Base-by-base conservation (phyloP, 768 basidiomycete species). In the Pisolithus microcarpus region DNA sequence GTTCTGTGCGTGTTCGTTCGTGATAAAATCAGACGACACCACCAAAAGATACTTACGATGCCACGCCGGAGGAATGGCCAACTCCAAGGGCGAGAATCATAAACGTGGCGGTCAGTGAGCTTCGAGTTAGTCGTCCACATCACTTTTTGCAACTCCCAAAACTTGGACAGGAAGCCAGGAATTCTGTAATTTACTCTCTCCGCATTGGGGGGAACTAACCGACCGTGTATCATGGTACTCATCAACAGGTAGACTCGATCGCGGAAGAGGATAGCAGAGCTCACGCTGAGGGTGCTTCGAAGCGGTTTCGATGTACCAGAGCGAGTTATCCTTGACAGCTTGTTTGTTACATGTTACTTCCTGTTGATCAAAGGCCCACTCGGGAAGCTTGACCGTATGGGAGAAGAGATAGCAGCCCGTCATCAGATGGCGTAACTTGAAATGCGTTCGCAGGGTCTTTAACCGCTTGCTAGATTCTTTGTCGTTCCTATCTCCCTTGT, bases 301-400 rank as follows among this genome's bases (percentile, higher is more conserved):
- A 19, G 87, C 79, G 2, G 92, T 96, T 73, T 99, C 96, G 38
- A 97, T 72, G 59, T 80, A 91, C 96, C 96, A 98, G 53, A 98
- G 64, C 30, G 92, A 93, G 67, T 98, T 98, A 2, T 76, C 78
- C 65, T 72, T 78, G 23, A 86, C 86, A 11, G 96, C 94, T 59
- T 98, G 95, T 77, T 93, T 98, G 71, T 99, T 99, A 69, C 96
- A 99, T 0, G 96, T 98, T 47, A 99, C 96, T 63, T 99, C 96
- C 65, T 99, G 96, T 67, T 99, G 96, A 63, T 97, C 96, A 58
- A 78, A 99, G 0, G 82, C 96, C 96, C 96, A 99, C 5, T 96
- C 89, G 0, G 96, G 96, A 1, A 99, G 72, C 70, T 98, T 98
- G 61, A 97, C 87, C 67, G 96, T 96, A 72, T 99, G 96, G 21